phyloP scores from a whole-genome alignment of 2,329 filamentous ascomycete genomes.

The Pseudogymnoascus pannorum region DNA sequence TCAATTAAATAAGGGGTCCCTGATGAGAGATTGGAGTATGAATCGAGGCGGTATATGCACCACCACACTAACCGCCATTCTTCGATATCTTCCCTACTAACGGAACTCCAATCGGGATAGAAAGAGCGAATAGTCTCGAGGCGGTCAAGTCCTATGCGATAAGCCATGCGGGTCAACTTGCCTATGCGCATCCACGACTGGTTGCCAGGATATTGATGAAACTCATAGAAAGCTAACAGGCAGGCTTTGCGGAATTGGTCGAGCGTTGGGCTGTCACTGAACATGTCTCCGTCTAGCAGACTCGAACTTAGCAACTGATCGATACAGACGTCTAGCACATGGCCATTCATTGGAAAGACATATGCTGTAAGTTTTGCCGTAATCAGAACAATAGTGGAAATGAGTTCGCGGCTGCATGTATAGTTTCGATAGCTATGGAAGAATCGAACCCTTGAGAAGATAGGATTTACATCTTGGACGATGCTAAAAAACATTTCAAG shows the following conservation, averaged over 20 bases:
- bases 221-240: constrained; percentile 32
- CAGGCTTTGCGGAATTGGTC: constrained; percentile 29
- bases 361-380: constrained; percentile 25
- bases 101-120: constrained; percentile 22
- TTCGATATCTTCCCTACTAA: constrained; percentile 28
- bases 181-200: constrained; percentile 29
- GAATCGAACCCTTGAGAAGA: constrained; percentile 26
- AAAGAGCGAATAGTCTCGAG: constrained; percentile 26
- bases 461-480: constrained; percentile 26
- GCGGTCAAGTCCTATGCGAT: constrained; percentile 29
- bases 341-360: constrained; percentile 19
- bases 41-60: constrained; percentile 32
- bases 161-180: constrained; percentile 30
- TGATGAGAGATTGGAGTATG: constrained; percentile 30
- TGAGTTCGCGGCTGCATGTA: constrained; percentile 14
- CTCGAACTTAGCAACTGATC: constrained; percentile 18
- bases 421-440: constrained; percentile 23
- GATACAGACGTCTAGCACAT: constrained; percentile 22
- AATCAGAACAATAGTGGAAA: constrained; percentile 26
- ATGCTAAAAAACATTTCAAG: constrained; percentile 25
- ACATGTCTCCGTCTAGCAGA: constrained; percentile 12
- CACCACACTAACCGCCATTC: constrained; percentile 33
- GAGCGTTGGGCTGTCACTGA: constrained; percentile 16
- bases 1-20: constrained; percentile 26
- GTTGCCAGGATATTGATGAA: constrained; percentile 31